These are phyloP conservation scores for Exophiala oligosperma DNA, from an alignment of 2,329 filamentous ascomycete species.

Conservation along the genomic window DNA sequence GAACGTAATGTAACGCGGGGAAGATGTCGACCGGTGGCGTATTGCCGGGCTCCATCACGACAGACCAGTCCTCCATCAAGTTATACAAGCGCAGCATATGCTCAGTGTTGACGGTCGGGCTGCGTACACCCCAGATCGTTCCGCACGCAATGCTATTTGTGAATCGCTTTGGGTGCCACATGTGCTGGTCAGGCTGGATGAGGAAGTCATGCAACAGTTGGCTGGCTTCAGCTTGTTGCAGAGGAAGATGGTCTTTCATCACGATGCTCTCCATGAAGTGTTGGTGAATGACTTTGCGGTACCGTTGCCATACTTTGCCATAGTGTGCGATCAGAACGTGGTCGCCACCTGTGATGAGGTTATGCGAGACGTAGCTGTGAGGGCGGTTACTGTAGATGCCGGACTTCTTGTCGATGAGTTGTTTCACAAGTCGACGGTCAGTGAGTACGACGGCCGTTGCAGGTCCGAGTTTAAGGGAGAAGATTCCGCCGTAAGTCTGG, in stretches of 20 bases:
- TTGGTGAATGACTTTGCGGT: slow-evolving; percentile 49
- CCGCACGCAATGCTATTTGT: slow-evolving; percentile 49
- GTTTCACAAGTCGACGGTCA: slow-evolving; percentile 41
- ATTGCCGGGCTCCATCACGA: slow-evolving; percentile 48
- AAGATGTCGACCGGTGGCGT: slow-evolving; percentile 53
- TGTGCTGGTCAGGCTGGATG: slow-evolving; percentile 42
- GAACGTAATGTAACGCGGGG: slow-evolving; percentile 45
- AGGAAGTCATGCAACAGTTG: slow-evolving; percentile 51
- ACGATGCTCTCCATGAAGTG: slow-evolving; percentile 47
- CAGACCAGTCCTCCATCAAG: slow-evolving; percentile 46
- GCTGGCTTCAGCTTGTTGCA: slow-evolving; percentile 50
- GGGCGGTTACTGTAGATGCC: slow-evolving; percentile 47
- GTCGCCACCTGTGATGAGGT: slow-evolving; percentile 47
- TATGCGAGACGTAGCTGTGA: slow-evolving; percentile 41
- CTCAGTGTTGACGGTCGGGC: slow-evolving; percentile 31
- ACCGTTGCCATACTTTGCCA: slow-evolving; percentile 45
- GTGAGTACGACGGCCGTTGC: slow-evolving; percentile 44
- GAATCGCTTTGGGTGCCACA: slow-evolving; percentile 50
- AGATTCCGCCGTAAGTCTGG: slow-evolving; percentile 42
- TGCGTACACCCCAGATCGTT: slow-evolving; percentile 39
- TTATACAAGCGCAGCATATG: slow-evolving; percentile 43
- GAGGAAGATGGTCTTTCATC: slow-evolving; percentile 39
- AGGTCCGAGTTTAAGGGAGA: slow-evolving; percentile 43
- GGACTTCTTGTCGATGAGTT: slow-evolving; percentile 48
- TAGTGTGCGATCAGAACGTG: slow-evolving; percentile 51